Evolutionary conservation across 2,329 filamentous ascomycete species (phyloP), one percentile per base, ranked within the genome.

Genomic region (Botrytis squamosa): DNA sequence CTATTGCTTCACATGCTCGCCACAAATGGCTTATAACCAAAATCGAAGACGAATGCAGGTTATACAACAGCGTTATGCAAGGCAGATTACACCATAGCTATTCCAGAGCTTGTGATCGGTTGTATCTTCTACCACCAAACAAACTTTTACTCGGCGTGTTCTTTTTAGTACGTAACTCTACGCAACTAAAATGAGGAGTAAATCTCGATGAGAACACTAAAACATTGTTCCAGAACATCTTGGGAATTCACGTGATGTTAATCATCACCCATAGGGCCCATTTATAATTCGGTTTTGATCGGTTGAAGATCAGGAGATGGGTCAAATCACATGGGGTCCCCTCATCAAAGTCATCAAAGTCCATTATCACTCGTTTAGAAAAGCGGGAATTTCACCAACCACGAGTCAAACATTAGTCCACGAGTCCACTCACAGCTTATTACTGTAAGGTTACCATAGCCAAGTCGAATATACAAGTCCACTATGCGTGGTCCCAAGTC

Each of bases 91-190:
- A 72, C 64, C 42, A 73, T 69, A 44, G 38, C 33, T 62, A 20
- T 22, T 59, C 12, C 16, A 69, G 52, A 69, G 64, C 64, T 69
- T 73, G 71, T 73, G 71, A 72, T 67, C 71, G 64, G 7, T 72
- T 67, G 57, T 52, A 29, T 49, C 36, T n/a, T 66, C 44, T 59
- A 67, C 42, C 62, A 72, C 25, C n/a, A 42, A 67, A 4, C 52
- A 18, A 18, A 29, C 52, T 29, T 25, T 52, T 73, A 69, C 71
- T 73, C 64, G 71, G 64, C 25, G 64, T 52, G 8, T 40, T 68
- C 55, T 33, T 46, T 63, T 36, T 46, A 70, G 29, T 70, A 57
- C 52, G 38, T 57, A 70, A 44, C 67, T 60, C 40, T 70, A 59
- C 55, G 40, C 55, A 62, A 42, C 36, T 46, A n/a, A 44, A 62